These are phyloP conservation scores for Pichia nakasei DNA, from an alignment of 805 yeast species.

Conservation along the genomic window DNA sequence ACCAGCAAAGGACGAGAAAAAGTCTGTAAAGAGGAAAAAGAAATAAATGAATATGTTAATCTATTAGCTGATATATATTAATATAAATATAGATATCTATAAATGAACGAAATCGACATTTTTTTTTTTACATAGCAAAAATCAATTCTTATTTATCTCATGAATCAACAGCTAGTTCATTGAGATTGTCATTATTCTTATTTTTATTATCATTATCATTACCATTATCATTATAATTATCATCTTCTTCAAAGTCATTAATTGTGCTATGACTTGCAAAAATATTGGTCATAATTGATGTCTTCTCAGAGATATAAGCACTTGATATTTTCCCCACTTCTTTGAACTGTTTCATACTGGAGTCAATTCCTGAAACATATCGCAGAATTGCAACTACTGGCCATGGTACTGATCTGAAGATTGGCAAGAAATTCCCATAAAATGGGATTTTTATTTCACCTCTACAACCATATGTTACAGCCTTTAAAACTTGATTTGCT, in stretches of 20 bases:
- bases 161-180: too few relatives aligned
- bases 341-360: constrained; percentile 26
- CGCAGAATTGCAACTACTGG: constrained; percentile 51
- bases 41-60: too few relatives aligned
- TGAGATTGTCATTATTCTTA: too few relatives aligned
- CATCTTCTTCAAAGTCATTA: neutral
- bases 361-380: constrained; percentile 60
- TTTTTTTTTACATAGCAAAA: too few relatives aligned
- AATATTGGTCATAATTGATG: neutral
- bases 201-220: too few relatives aligned
- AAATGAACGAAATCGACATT: too few relatives aligned
- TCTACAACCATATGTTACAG: constrained; percentile 50
- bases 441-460: constrained; percentile 69
- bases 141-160: too few relatives aligned
- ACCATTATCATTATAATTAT: too few relatives aligned
- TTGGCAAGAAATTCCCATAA: constrained; percentile 67
- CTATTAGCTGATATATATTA: too few relatives aligned
- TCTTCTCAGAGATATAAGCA: neutral
- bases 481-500: constrained; percentile 47
- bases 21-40: constrained; percentile 13
- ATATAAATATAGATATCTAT: too few relatives aligned
- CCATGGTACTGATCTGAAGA: constrained; percentile 66
- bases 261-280: neutral
- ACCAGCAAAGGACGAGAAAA: constrained; percentile 24
- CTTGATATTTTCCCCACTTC: constrained; percentile 1